phyloP scores from a whole-genome alignment of 2,329 filamentous ascomycete species.

The Xylariaceae sp. region DNA sequence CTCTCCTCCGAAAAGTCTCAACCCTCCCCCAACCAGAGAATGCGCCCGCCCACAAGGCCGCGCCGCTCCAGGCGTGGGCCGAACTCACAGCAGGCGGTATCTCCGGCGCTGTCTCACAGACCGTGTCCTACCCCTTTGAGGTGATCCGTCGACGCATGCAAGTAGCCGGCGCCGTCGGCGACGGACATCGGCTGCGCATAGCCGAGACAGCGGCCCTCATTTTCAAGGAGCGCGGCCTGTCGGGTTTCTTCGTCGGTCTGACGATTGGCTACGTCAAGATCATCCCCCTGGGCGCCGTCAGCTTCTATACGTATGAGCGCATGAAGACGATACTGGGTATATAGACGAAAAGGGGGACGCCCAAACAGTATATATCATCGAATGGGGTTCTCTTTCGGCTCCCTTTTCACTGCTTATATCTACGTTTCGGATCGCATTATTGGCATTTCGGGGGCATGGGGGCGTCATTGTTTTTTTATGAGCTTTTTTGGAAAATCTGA shows the following conservation, averaged over 20 bases:
- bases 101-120: slow-evolving; percentile 85
- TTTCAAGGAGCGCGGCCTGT: slow-evolving; percentile 65
- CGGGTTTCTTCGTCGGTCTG: slow-evolving; percentile 87
- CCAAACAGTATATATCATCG: no score
- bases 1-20: slow-evolving; percentile 64
- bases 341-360: slow-evolving; percentile 33
- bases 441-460: slow-evolving; percentile 17
- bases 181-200: slow-evolving; percentile 74
- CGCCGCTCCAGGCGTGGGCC: slow-evolving; percentile 76
- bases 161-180: slow-evolving; percentile 88
- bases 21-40: slow-evolving; percentile 60
- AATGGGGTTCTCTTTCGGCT: not conserved
- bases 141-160: slow-evolving; percentile 93
- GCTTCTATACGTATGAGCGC: slow-evolving; percentile 62
- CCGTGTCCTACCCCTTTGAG: slow-evolving; percentile 87
- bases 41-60: slow-evolving; percentile 54
- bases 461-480: not conserved
- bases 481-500: not conserved
- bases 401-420: not conserved
- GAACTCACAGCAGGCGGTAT: slow-evolving; percentile 79
- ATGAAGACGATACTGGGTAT: slow-evolving; percentile 61
- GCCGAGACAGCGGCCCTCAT: slow-evolving; percentile 73
- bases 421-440: slow-evolving; percentile 12
- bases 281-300: slow-evolving; percentile 75
- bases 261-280: slow-evolving; percentile 95